phyloP scores from a whole-genome alignment of 495 filamentous ascomycete species.

The Penicillium coprophilum region DNA sequence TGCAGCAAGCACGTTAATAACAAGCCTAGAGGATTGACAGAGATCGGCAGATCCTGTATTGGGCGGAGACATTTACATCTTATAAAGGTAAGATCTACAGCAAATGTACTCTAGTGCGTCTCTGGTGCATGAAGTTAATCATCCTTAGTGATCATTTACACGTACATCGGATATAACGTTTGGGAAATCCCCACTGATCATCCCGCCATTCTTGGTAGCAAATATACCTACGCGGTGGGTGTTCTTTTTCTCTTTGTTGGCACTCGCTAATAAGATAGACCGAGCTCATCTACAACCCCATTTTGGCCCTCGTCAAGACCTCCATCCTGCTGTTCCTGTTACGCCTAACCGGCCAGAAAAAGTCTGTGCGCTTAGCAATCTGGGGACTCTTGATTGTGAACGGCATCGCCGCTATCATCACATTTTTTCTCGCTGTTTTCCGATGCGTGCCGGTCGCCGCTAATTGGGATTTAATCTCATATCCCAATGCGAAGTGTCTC shows the following conservation, averaged over 20 bases:
- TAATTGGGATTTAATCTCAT: slow-evolving; percentile 28
- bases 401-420: slow-evolving; percentile 49
- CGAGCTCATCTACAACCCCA: slow-evolving; percentile 60
- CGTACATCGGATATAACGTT: slow-evolving; percentile 45
- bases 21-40: slow-evolving; percentile 3
- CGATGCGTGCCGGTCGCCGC: slow-evolving; percentile 49
- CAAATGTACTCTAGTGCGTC: too few species aligned
- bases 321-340: slow-evolving; percentile 50
- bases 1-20: neutral
- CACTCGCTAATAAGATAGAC: slow-evolving; percentile 34
- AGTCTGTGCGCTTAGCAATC: slow-evolving; percentile 39
- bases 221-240: slow-evolving; percentile 19
- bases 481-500: slow-evolving; percentile 18
- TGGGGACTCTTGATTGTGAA: slow-evolving; percentile 41
- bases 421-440: slow-evolving; percentile 52
- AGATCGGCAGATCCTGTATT: slow-evolving; percentile 16
- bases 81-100: slow-evolving; percentile 12
- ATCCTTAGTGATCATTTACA: slow-evolving; percentile 45
- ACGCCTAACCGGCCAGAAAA: slow-evolving; percentile 36
- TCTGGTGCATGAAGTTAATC: neutral
- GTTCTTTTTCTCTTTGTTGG: too few species aligned
- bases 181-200: slow-evolving; percentile 34
- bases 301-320: slow-evolving; percentile 56
- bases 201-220: slow-evolving; percentile 3
- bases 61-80: slow-evolving; percentile 21